A percentile compares a stretch with the other conserved stretches of the same genome.
These are phyloP conservation scores for Capsicum chinense DNA, from an alignment of 257 asterid species.

Conservation along the genomic window DNA sequence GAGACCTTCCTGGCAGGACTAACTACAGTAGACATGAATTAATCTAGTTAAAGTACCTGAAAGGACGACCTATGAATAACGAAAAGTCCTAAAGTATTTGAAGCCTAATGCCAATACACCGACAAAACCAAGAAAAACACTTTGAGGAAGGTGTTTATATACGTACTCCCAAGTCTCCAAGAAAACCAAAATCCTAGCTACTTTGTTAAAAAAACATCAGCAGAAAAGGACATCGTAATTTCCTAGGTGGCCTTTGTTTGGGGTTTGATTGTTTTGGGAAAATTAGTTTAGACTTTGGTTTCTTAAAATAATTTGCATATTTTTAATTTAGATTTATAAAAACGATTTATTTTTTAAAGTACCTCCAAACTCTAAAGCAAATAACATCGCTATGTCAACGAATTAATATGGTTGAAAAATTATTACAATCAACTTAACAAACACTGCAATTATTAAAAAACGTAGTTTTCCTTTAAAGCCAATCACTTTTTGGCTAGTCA, in stretches of 20 bases:
- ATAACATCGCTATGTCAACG: no score
- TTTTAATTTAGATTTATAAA: neutral
- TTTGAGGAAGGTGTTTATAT: neutral
- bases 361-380: neutral
- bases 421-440: no score
- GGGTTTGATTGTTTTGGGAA: neutral
- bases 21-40: neutral
- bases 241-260: neutral
- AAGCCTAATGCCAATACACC: neutral
- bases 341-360: neutral
- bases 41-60: neutral
- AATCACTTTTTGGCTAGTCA: no score
- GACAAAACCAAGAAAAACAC: neutral
- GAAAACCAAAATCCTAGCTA: constrained; percentile 20
- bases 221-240: neutral
- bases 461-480: no score
- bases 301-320: neutral
- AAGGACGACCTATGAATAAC: neutral
- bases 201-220: neutral
- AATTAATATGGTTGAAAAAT: no score
- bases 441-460: no score
- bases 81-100: neutral
- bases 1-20: no score
- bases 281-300: neutral
- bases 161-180: neutral